Evolutionary conservation across 75 land plant genomes (phyloP).

Genomic region (Adiantum capillusveneris): DNA sequence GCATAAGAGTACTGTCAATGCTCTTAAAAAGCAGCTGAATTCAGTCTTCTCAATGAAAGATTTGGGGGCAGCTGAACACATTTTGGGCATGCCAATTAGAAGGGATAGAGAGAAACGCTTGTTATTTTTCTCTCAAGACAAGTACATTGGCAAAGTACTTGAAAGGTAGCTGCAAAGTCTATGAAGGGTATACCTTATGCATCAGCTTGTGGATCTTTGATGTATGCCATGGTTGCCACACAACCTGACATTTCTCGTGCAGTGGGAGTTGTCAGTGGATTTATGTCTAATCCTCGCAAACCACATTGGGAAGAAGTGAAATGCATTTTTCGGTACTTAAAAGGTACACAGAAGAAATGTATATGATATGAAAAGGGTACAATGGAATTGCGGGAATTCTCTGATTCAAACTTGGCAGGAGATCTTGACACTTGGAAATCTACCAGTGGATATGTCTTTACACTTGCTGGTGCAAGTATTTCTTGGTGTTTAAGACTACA

Average conservation of each 20-base stretch:
- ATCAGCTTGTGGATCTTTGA: conserved; percentile 7
- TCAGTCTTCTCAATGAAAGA: conserved; percentile 16
- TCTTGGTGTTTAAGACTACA: no score
- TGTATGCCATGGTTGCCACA: conserved; percentile 20
- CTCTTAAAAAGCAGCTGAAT: no score
- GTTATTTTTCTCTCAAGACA: conserved; percentile 15
- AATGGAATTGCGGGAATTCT: not conserved
- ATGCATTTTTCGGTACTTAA: not conserved
- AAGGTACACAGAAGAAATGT: not conserved
- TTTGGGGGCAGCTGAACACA: conserved; percentile 13
- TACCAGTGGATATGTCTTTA: conserved; percentile 10
- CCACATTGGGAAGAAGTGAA: not conserved
- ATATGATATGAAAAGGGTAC: not conserved
- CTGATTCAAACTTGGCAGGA: conserved; percentile 10
- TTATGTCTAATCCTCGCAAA: not conserved
- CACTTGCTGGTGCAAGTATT: not conserved
- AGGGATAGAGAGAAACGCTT: conserved; percentile 7
- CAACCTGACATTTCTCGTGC: not conserved
- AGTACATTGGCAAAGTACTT: conserved; percentile 23
- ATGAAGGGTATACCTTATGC: conserved; percentile 1
- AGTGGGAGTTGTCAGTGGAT: not conserved
- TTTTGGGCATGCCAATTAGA: conserved; percentile 22
- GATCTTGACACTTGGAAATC: conserved; percentile 11
- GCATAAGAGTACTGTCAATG: no score
- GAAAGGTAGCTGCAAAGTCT: conserved; percentile 11